Evolutionary conservation across 805 yeast species (phyloP), one percentile per base, ranked within the genome.

Genomic region (Lipomyces orientalis): DNA sequence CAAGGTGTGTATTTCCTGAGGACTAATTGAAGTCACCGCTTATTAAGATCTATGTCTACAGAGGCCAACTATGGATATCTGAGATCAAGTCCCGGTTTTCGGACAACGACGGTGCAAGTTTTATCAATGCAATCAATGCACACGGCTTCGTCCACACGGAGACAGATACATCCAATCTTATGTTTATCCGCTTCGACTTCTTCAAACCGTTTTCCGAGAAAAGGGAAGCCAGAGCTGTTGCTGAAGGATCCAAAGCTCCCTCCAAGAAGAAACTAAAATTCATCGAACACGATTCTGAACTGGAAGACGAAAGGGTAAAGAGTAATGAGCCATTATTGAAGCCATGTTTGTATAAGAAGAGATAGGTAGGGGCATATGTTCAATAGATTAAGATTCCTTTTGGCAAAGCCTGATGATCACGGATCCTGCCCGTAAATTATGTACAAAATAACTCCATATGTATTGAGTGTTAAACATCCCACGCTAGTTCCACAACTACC

Each of bases 11-110:
- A 6, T 49, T 37, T 10, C 39, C 19, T 19, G 5, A 7, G 31
- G 35, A 8, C 10, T 31, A 22, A 35, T 22, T 25, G 29, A 25
- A 3, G 29, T 25, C 29, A 25, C 10, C 16, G 8, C 33, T 19
- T 10, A 35, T 19, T 58, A 51, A 58, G 37, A 16, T 25, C 4
- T 25, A 19, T 14, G 8, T 8, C 10, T 58, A n/a, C 55, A 84
- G 92, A 68, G 98, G 99, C 34, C 97, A 94, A 77, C 80, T 95
- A 58, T 95, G 99, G 99, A 92, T 95, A 58, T 95, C 98, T 1
- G 99, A 95, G 77, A 95, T 95, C 79, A 94, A 94, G 79, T 91
- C 97, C 0, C 83, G 99, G 75, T 91, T 95, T 74, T 81, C 86
- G 6, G 97, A 93, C 74, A 86, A 66, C 25, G 78, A 79, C 43